Base-by-base conservation (phyloP, 352 stramenopile genomes). In the Aphanomyces cochlioides region DNA sequence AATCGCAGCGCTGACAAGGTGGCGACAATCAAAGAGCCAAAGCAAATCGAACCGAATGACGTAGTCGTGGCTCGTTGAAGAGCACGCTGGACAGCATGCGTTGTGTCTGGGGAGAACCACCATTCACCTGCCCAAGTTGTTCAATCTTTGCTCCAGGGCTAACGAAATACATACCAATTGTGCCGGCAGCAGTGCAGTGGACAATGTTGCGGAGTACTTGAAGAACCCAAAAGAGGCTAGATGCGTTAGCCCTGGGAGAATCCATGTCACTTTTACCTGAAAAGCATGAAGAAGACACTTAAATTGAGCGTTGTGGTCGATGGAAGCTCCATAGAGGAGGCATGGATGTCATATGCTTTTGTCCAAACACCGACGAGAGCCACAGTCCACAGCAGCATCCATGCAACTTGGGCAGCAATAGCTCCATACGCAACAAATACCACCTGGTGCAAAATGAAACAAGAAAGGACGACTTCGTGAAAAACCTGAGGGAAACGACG, bases 181-280 rank as follows among this genome's bases (percentile, higher is more conserved):
- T 76, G 59, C 88, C 86, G 19, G 88, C 83, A 10, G 86, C 79
- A 13, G 93, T 79, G 74, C 88, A 95, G 69, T 95, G 88, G n/a
- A 95, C 86, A 34, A 92, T 77, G 70, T 92, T 95, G 76, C 88
- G 89, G 10, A 80, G 75, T 7, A 95, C 88, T 68, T 95, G 84
- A 53, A 93, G 79, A 61, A 91, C 89, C 88, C 88, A 95, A 75
- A 81, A 90, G 53, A 92, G 81, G 70, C 87, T 95, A 58, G 15
- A 63, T 13, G 21, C 7, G 28, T 5, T 41, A 47, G 10, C 34
- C 60, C 17, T 10, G 58, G 34, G 21, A 56, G 7, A 66, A 47
- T 53, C 61, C 45, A 40, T 66, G 53, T 37, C 8, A 47, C 6
- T 43, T 50, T 5, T 74, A 93, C 87, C 87, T 95, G 10, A 95